Evolutionary conservation across 129 eudicot genomes (phyloP), one percentile per base, ranked within the genome.

Genomic region (Artemisia tridentata): DNA sequence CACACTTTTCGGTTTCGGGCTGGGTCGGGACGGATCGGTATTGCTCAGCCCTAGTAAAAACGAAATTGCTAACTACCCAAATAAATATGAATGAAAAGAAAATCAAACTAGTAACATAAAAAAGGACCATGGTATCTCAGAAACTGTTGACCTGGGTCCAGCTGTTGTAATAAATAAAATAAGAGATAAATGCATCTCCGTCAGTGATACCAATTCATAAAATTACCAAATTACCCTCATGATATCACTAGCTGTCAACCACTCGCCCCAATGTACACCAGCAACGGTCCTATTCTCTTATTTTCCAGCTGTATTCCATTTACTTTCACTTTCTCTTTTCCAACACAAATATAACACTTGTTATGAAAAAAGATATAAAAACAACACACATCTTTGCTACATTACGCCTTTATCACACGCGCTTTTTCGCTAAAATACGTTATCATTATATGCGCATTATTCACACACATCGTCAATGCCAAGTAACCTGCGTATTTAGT

Each of bases 231-330:
- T 49, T 45, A 47, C 71, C 80, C 78, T 68, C 67, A 1, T 50
- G 61, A 34, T 23, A 23, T 34, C 3, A 25, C 71, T 68, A 67
- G 75, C 83, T 69, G 67, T 55, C 72, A 54, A 54, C 56, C 65
- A n/a, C 69, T 27, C 73, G 58, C 72, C 83, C 83, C 83, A 55
- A 74, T 18, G 83, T 27, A 54, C 83, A 15, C 45, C 45, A 38
- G 46, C 75, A 74, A 79, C 79, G 83, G 83, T 80, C 83, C 55
- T 74, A 80, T 78, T 45, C 77, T 56, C 46, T 46, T 61, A 68
- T 47, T 80, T 68, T 80, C 83, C 83, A 80, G 80, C 83, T 80
- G 83, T 80, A 61, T 50, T 63, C 76, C 83, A 80, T 68, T 54
- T 48, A 79, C 75, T 43, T 27, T 25, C 60, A 57, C 68, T 38